Evolutionary conservation across 2,329 filamentous ascomycete species (phyloP), one percentile per base, ranked within the genome.

Genomic region (Tricladium varicosporioides): DNA sequence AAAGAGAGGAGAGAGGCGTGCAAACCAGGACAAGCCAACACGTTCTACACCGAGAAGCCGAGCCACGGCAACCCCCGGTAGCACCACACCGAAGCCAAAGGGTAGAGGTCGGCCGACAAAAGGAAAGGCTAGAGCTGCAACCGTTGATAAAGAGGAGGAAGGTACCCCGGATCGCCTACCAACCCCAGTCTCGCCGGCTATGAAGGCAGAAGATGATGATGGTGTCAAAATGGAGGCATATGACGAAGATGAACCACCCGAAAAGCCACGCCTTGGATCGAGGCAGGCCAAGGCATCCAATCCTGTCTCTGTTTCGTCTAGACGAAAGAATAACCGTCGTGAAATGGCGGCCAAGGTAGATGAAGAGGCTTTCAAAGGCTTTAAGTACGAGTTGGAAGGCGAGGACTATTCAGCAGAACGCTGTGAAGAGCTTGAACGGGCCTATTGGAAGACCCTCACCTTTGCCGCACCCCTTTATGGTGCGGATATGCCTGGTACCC

Each of bases 371-470:
- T 99, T 97, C 75, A 87, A 89, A 67, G 83, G 88, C 63, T 99
- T 96, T 71, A 89, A 97, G 70, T 97, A 97, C 71, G 86, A 84
- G 49, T 88, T 97, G 74, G 86, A 93, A 48, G 80, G 83, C 63
- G 89, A 92, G 5, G 91, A 97, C 53, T 99, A 89, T 70, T 96
- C 92, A 0, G 82, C 88, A 0, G 93, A 97, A 72, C 84, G 95
- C 58, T 97, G 94, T 70, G 91, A 95, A 65, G 94, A 99, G 70
- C 81, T 99, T 5, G 94, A 99, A 73, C 88, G 91, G 53, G 88
- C 87, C 45, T 99, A 99, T 75, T 99, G 94, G 94, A 97, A 95
- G 75, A 96, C 91, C 0, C 80, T 99, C 60, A 97, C 92, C 18
- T 99, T 95, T 74, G 95, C 93, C 48, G 87, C 91, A 56, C 94